Evolutionary conservation across 495 filamentous ascomycete species (phyloP).

Genomic region (Pyrenula aspistea): DNA sequence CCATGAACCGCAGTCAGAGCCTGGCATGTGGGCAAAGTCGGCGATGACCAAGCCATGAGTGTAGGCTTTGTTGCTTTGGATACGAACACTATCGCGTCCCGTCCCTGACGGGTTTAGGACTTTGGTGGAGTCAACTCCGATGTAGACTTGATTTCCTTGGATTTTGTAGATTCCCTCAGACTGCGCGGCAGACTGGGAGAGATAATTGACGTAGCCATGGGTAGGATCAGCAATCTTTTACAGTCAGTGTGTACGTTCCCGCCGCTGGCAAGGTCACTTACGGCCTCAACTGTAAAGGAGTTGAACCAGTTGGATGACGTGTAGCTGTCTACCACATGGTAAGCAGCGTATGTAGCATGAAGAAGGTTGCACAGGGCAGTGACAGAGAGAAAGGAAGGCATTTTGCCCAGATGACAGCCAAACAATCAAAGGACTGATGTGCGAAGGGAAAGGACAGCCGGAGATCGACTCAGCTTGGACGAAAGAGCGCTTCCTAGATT

Average conservation of each 20-base stretch:
- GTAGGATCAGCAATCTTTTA: constrained; percentile 43
- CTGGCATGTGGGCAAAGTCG: constrained; percentile 69
- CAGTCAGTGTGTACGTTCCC: neutral
- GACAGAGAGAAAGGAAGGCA: neutral
- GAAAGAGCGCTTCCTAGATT: no score
- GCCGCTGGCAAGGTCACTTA: neutral
- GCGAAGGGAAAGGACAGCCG: neutral
- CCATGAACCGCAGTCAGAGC: constrained; percentile 57
- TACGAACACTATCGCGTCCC: constrained; percentile 58
- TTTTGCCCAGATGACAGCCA: neutral
- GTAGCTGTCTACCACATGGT: neutral
- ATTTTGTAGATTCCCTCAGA: constrained; percentile 42
- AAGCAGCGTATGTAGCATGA: neutral
- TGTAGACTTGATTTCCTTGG: constrained; percentile 34
- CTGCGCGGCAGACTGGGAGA: constrained; percentile 43
- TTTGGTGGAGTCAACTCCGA: constrained; percentile 35
- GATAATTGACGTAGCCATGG: constrained; percentile 57
- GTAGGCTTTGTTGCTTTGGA: constrained; percentile 57
- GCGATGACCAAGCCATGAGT: constrained; percentile 59
- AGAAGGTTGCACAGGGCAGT: neutral
- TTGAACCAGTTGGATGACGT: neutral
- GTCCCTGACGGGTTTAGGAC: constrained; percentile 19
- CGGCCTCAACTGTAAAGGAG: neutral
- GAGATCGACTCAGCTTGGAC: neutral
- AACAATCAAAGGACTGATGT: neutral